Conservation (phyloP, 768 basidiomycete genomes). For the Phanerochaete carnosa region DNA sequence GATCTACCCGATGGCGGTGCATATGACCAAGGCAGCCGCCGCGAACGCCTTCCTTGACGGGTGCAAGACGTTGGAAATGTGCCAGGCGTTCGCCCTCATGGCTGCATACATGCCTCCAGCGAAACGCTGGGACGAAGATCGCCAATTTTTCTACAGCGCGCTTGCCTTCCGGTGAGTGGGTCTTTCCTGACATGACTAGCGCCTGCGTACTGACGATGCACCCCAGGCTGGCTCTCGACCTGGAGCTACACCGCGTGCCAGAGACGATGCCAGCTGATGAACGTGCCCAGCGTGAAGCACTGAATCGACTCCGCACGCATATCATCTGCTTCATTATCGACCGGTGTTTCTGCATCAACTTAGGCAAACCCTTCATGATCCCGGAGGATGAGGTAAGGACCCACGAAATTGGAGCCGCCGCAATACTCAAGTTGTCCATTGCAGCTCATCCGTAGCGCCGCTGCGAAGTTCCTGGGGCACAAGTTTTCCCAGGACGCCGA, state of each 20-base stretch:
- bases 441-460: constrained; percentile 29
- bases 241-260: constrained; percentile 58
- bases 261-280: constrained; percentile 39
- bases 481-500: constrained; percentile 26
- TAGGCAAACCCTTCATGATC: constrained; percentile 70
- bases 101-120: constrained; percentile 60
- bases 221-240: constrained; percentile 64
- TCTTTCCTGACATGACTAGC: background rate
- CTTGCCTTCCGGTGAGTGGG: constrained; percentile 56
- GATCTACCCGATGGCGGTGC: constrained; percentile 54
- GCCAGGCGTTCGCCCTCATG: constrained; percentile 72
- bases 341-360: constrained; percentile 70
- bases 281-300: constrained; percentile 59
- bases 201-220: background rate
- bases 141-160: constrained; percentile 71
- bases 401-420: background rate
- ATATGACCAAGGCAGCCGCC: constrained; percentile 60
- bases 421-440: constrained; percentile 25
- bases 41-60: constrained; percentile 59
- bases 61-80: constrained; percentile 68
- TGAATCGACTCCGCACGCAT: constrained; percentile 75
- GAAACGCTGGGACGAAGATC: constrained; percentile 66
- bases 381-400: constrained; percentile 59
- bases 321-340: constrained; percentile 75
- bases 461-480: constrained; percentile 21